Percentiles rank a stretch among this genome's conserved stretches.
phyloP scores from a whole-genome alignment of 2,329 filamentous ascomycete genomes.

The Metarhizium album region DNA sequence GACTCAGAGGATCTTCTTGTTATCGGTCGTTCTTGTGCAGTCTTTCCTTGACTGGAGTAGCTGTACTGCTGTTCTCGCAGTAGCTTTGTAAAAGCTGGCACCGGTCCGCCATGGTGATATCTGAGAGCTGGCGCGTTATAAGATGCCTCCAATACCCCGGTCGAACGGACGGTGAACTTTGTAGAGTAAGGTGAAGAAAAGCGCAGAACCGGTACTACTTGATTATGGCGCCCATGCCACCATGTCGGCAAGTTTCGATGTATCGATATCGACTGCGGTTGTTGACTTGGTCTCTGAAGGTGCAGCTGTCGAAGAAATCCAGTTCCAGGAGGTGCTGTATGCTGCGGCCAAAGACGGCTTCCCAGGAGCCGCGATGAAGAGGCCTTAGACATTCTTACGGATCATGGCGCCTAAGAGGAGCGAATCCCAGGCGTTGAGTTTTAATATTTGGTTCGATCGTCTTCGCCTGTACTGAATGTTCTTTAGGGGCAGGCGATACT shows the following conservation, averaged over 20 bases:
- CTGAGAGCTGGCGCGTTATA: not conserved
- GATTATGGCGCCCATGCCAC: not conserved
- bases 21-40: not conserved
- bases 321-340: conserved; percentile 9
- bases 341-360: conserved; percentile 22
- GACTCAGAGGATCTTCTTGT: not conserved
- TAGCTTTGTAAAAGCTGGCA: not conserved
- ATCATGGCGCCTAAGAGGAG: conserved; percentile 25
- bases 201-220: not conserved
- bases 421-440: not conserved
- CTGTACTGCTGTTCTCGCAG: not conserved
- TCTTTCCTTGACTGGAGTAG: not conserved
- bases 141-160: not conserved
- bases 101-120: not conserved
- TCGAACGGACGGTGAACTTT: not conserved
- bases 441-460: not conserved
- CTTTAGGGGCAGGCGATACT: not conserved
- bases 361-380: conserved; percentile 25
- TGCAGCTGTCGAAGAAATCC: not conserved
- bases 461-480: not conserved
- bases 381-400: conserved; percentile 30
- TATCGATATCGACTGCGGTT: conserved; percentile 1
- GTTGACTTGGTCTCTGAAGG: conserved; percentile 2
- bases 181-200: not conserved
- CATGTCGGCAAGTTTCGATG: not conserved